A percentile compares a stretch with the other conserved stretches of the same genome.
These are phyloP conservation scores for Albophoma yamanashiensis DNA, from an alignment of 2,329 filamentous ascomycete species.

Conservation along the genomic window DNA sequence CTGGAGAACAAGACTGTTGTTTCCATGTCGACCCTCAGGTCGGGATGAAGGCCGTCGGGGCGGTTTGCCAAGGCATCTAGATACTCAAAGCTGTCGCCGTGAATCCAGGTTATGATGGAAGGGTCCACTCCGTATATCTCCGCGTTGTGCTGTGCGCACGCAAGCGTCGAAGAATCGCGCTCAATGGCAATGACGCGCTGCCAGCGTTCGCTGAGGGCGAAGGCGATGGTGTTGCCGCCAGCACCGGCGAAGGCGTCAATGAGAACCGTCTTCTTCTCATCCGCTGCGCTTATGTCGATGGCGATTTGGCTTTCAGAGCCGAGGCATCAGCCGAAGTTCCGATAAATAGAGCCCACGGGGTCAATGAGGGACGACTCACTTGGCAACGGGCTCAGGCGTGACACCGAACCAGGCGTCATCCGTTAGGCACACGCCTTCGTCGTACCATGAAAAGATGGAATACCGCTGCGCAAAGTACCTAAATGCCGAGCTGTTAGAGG, in stretches of 20 bases:
- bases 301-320: conserved; percentile 29
- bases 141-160: conserved; percentile 89
- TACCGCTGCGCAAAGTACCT: conserved; percentile 90
- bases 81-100: conserved; percentile 76
- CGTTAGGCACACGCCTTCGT: conserved; percentile 82
- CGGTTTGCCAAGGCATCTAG: conserved; percentile 35
- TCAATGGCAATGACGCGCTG: conserved; percentile 81
- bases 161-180: conserved; percentile 66
- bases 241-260: conserved; percentile 88
- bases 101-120: conserved; percentile 68
- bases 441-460: conserved; percentile 77
- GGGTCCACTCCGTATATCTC: conserved; percentile 68
- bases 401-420: conserved; percentile 95
- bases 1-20: conserved; percentile 43
- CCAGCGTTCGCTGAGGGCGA: conserved; percentile 73
- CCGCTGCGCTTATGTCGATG: conserved; percentile 50
- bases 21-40: conserved; percentile 28
- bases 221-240: conserved; percentile 91
- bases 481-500: neutral
- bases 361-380: conserved; percentile 35
- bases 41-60: conserved; percentile 24
- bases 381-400: conserved; percentile 84
- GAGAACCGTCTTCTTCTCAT: conserved; percentile 50
- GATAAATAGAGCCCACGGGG: neutral
- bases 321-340: neutral